These are phyloP conservation scores for Cystobasidium tubakii DNA, from an alignment of 768 basidiomycete species.

Conservation along the genomic window DNA sequence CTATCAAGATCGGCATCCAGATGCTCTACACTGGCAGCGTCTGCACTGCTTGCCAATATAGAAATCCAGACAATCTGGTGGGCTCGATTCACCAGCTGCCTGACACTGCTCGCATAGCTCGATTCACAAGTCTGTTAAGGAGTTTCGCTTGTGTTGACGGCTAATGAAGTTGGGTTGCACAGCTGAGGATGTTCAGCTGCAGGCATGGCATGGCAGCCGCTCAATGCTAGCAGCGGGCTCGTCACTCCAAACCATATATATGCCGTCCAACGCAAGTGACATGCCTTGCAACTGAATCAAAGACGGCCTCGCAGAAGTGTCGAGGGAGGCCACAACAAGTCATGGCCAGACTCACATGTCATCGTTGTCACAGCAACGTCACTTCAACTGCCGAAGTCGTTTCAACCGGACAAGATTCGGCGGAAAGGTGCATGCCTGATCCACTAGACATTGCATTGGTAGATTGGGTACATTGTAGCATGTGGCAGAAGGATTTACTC, in stretches of 20 bases:
- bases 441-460: background rate
- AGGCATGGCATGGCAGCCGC: no score
- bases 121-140: no score
- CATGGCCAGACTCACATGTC: no score
- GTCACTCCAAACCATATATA: no score
- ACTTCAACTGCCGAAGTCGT: conserved; percentile 1
- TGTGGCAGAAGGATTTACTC: background rate
- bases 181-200: no score
- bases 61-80: conserved; percentile 27
- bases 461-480: background rate
- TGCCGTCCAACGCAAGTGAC: no score
- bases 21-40: conserved; percentile 23
- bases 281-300: no score
- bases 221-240: no score
- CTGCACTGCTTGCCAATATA: conserved; percentile 31
- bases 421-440: background rate
- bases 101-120: background rate
- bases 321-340: no score
- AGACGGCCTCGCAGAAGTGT: no score
- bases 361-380: background rate
- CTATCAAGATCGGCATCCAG: background rate
- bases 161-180: no score
- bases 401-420: background rate
- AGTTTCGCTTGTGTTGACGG: no score
- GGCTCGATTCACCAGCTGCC: conserved; percentile 3